Conservation (phyloP, 2,329 filamentous ascomycete genomes). For the Endothia cerciana region DNA sequence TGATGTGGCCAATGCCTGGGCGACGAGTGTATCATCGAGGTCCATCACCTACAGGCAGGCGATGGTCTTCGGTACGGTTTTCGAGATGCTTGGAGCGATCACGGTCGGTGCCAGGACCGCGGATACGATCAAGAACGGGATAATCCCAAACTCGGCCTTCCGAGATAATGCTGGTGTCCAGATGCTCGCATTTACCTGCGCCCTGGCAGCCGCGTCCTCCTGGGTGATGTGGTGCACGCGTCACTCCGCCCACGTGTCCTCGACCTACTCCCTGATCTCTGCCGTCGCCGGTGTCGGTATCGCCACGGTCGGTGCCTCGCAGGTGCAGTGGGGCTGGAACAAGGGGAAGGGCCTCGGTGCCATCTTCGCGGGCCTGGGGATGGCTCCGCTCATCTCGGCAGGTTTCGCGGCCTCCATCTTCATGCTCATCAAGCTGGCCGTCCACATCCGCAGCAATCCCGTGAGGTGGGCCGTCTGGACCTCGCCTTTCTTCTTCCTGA, state of each 20-base stretch:
- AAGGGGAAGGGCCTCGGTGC: constrained; percentile 69
- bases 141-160: constrained; percentile 66
- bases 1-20: constrained; percentile 85
- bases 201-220: constrained; percentile 64
- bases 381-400: constrained; percentile 71
- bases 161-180: constrained; percentile 65
- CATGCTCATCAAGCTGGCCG: constrained; percentile 49
- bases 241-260: constrained; percentile 73
- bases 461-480: constrained; percentile 74
- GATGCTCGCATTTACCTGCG: constrained; percentile 69
- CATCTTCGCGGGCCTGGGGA: constrained; percentile 71
- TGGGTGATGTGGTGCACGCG: constrained; percentile 84
- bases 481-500: constrained; percentile 77
- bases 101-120: constrained; percentile 71
- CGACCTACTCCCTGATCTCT: constrained; percentile 73
- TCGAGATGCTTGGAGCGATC: constrained; percentile 70
- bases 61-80: constrained; percentile 67
- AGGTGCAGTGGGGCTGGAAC: constrained; percentile 74
- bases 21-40: constrained; percentile 79
- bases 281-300: constrained; percentile 71
- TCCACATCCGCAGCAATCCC: constrained; percentile 73
- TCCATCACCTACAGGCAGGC: constrained; percentile 73
- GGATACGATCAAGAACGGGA: constrained; percentile 79
- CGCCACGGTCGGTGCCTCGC: constrained; percentile 62
- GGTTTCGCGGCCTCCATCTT: constrained; percentile 44